Conservation (phyloP, 2,329 filamentous ascomycete species). For the Scytalidium sp. region DNA sequence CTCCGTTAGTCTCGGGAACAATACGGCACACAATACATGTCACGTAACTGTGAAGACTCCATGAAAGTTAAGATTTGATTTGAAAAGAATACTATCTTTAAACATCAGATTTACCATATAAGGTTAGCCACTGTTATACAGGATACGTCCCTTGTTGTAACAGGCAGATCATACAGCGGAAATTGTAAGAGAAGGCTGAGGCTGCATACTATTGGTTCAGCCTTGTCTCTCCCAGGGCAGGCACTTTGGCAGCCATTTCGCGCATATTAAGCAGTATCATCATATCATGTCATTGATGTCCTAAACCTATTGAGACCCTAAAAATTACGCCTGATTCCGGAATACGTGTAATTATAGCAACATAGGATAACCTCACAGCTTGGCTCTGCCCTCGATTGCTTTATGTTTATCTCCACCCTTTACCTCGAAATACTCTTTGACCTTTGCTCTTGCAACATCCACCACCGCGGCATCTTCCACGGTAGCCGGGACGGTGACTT, state of each 20-base stretch:
- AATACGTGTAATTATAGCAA: neutral
- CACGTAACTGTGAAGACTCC: no score
- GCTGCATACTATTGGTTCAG: no score
- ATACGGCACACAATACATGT: neutral
- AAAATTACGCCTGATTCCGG: neutral
- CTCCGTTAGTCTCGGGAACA: neutral
- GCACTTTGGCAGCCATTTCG: no score
- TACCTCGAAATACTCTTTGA: constrained; percentile 72
- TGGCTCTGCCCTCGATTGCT: constrained; percentile 35
- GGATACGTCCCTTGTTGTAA: no score
- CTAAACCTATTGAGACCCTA: neutral
- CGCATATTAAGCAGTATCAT: no score
- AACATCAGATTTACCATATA: no score
- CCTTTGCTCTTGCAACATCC: constrained; percentile 66
- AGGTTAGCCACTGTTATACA: no score
- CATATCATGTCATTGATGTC: neutral
- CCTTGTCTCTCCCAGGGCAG: no score
- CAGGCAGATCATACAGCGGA: no score
- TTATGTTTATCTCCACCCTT: constrained; percentile 22
- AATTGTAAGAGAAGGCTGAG: no score
- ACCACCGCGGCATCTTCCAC: constrained; percentile 79
- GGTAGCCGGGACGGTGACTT: constrained; percentile 75
- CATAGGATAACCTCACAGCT: constrained; percentile 36
- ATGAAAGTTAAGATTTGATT: neutral
- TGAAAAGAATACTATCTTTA: no score